phyloP scores from a whole-genome alignment of 176 grass and related monocot genomes.

The Ampelocalamus luodianensis region DNA sequence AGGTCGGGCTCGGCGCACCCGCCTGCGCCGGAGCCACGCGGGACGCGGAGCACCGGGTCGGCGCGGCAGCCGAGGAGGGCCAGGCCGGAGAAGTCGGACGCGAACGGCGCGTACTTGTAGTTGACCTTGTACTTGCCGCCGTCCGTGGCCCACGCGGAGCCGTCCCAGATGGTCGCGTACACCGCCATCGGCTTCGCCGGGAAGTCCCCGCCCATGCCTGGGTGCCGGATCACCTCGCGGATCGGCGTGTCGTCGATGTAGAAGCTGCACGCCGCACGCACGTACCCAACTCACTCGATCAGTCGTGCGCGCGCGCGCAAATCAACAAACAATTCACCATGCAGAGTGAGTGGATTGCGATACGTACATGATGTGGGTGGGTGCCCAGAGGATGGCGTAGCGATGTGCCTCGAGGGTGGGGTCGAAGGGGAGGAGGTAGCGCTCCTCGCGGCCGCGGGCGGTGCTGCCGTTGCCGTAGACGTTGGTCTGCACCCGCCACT shows the following conservation, averaged over 20 bases:
- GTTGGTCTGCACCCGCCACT: conserved; percentile 92
- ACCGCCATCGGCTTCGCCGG: conserved; percentile 83
- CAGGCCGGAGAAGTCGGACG: conserved; percentile 59
- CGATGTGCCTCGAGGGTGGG: conserved; percentile 63
- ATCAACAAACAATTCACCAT: neutral
- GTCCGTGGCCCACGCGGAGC: conserved; percentile 79
- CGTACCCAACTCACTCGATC: neutral
- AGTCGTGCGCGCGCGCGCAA: neutral
- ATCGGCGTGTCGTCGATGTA: conserved; percentile 80
- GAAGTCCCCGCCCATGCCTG: conserved; percentile 77
- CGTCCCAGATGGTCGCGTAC: conserved; percentile 88
- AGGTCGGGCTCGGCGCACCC: conserved; percentile 25
- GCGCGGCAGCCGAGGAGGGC: conserved; percentile 54
- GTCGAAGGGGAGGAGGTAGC: conserved; percentile 90
- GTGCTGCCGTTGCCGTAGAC: conserved; percentile 95
- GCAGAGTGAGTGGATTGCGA: neutral
- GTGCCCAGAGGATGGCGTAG: conserved; percentile 78
- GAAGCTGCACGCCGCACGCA: conserved; percentile 42
- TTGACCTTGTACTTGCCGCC: conserved; percentile 80
- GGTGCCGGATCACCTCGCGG: conserved; percentile 67
- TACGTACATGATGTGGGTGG: conserved; percentile 70
- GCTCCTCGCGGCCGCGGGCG: conserved; percentile 74
- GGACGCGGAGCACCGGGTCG: conserved; percentile 44
- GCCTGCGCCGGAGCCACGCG: conserved; percentile 2
- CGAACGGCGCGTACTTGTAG: conserved; percentile 86